A percentile compares a stretch with the other conserved stretches of the same genome.
Conservation (phyloP, 2,329 filamentous ascomycete species). For the Neobulgaria alba region DNA sequence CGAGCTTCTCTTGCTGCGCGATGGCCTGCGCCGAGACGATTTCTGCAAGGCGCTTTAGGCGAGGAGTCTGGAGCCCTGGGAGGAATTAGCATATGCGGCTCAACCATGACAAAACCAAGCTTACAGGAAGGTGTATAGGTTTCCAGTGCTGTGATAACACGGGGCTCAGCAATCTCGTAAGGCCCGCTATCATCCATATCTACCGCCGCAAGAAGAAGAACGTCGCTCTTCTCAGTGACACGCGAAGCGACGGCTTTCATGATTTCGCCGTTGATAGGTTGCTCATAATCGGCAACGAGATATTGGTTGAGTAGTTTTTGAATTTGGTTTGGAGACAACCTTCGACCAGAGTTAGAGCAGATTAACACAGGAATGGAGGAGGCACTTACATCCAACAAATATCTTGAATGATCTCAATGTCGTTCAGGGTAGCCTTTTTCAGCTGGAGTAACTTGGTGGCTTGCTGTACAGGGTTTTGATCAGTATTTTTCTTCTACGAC, state of each 20-base stretch:
- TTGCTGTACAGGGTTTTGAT: constrained; percentile 49
- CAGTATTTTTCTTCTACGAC: constrained; percentile 18
- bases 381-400: constrained; percentile 96
- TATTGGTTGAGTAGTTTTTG: constrained; percentile 99
- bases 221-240: constrained; percentile 97
- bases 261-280: constrained; percentile 98
- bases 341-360: constrained; percentile 28
- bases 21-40: constrained; percentile 96
- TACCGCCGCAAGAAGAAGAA: constrained; percentile 83
- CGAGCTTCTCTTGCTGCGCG: constrained; percentile 83
- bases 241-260: constrained; percentile 98
- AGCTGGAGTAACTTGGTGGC: constrained; percentile 95
- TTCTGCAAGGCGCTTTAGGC: constrained; percentile 92
- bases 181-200: constrained; percentile 99
- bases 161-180: constrained; percentile 95
- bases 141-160: constrained; percentile 91
- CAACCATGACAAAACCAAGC: constrained; percentile 29
- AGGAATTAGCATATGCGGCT: constrained; percentile 23
- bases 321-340: constrained; percentile 96
- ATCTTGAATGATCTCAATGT: constrained; percentile 99
- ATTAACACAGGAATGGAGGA: background rate
- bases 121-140: constrained; percentile 97
- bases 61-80: constrained; percentile 86
- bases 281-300: constrained; percentile 95
- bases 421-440: constrained; percentile 97